Evolutionary conservation across 441 rosid species (phyloP).

Genomic region (Eutrema salsugineum): DNA sequence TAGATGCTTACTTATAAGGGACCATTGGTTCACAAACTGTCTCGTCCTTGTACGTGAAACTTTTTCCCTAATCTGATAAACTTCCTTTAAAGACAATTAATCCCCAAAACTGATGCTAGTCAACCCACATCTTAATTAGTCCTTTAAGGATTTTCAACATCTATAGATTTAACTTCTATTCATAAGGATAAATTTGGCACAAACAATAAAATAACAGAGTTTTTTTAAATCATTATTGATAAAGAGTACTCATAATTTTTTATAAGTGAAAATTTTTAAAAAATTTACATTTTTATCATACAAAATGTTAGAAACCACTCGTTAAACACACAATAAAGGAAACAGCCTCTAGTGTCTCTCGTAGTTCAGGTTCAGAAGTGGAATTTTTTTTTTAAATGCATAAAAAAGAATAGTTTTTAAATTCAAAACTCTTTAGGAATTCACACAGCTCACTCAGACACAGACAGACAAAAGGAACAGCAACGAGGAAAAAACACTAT

Average conservation of each 20-base stretch:
- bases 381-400: no score
- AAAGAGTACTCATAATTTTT: background rate
- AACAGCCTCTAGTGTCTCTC: conserved; percentile 1
- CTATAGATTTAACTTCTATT: background rate
- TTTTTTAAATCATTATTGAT: background rate
- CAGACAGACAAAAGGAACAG: conserved; percentile 15
- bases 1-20: background rate
- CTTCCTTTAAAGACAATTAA: background rate
- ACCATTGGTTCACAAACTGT: background rate
- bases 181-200: background rate
- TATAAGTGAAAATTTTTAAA: background rate
- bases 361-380: conserved; percentile 6
- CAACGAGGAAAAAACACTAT: background rate
- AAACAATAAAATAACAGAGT: background rate
- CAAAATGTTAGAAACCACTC: background rate
- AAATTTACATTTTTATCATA: background rate
- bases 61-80: background rate
- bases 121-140: background rate
- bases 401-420: background rate
- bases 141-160: background rate
- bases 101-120: background rate
- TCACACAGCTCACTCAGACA: conserved; percentile 26
- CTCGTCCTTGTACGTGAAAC: background rate
- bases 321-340: background rate
- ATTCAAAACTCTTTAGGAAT: conserved; percentile 4